Evolutionary conservation across 306 rosid genomes (phyloP).

Genomic region (Psophocarpus tetragonolobus): DNA sequence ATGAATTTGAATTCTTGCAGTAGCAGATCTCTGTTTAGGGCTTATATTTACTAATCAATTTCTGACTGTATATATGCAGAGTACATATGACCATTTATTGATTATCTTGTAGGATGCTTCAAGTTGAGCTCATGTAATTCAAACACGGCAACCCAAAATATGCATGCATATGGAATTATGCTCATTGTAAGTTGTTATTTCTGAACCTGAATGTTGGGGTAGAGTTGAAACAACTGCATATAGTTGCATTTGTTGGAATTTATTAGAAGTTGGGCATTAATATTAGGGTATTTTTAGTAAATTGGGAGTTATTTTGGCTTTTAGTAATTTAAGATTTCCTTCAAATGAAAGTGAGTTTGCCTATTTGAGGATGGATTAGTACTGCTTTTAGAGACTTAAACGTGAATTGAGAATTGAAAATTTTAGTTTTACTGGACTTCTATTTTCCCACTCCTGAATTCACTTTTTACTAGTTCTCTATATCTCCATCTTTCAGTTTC

Average conservation of each 20-base stretch:
- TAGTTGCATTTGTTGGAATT: slow-evolving; percentile 2
- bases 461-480: neutral
- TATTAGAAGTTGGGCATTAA: neutral
- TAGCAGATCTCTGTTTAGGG: neutral
- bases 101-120: slow-evolving; percentile 76
- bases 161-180: slow-evolving; percentile 84
- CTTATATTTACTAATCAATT: slow-evolving; percentile 12
- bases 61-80: neutral
- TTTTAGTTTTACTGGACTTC: neutral
- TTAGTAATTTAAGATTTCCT: neutral
- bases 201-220: slow-evolving; percentile 30
- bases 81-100: slow-evolving; percentile 41
- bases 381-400: neutral
- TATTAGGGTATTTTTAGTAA: neutral
- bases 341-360: neutral
- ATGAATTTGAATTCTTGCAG: slow-evolving; percentile 10
- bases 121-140: slow-evolving; percentile 82
- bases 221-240: neutral
- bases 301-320: neutral
- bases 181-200: slow-evolving; percentile 71
- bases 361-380: neutral
- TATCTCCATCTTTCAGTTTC: neutral
- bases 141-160: slow-evolving; percentile 73
- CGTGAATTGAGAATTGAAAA: neutral
- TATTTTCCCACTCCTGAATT: neutral